phyloP scores from a whole-genome alignment of 148 eudicot genomes.

The Polygonum aviculare region DNA sequence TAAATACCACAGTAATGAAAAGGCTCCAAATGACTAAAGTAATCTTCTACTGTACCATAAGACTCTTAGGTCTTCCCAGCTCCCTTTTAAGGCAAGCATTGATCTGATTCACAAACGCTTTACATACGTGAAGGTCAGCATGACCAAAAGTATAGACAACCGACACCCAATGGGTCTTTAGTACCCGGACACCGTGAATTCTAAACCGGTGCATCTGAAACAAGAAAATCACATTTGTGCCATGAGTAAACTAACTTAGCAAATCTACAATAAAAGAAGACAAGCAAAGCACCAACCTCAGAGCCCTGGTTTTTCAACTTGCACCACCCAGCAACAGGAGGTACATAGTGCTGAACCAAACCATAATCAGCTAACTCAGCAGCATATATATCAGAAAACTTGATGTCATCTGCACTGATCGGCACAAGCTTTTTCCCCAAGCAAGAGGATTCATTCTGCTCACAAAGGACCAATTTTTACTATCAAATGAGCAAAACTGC shows the following conservation, averaged over 20 bases:
- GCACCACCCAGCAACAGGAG: constrained; percentile 31
- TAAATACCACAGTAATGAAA: neutral
- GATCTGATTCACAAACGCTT: constrained; percentile 48
- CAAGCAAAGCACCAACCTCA: constrained; percentile 32
- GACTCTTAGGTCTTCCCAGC: constrained; percentile 67
- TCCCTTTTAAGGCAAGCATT: constrained; percentile 35
- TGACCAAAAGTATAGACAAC: constrained; percentile 74
- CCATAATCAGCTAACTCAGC: constrained; percentile 55
- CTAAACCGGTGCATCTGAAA: constrained; percentile 76
- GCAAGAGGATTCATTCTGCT: constrained; percentile 46
- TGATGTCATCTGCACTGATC: constrained; percentile 30
- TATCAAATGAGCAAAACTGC: constrained; percentile 5
- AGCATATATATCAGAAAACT: constrained; percentile 66
- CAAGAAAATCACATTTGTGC: neutral
- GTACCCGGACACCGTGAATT: constrained; percentile 54
- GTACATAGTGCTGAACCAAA: constrained; percentile 32
- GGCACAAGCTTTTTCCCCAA: constrained; percentile 26
- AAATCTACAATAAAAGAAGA: neutral
- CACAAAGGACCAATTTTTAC: constrained; percentile 5
- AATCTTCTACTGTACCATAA: constrained; percentile 48
- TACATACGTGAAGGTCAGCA: constrained; percentile 45
- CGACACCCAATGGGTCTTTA: constrained; percentile 56
- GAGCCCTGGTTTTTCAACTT: constrained; percentile 31
- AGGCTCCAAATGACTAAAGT: neutral
- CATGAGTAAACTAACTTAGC: neutral